A percentile compares a stretch with the other conserved stretches of the same genome.
phyloP scores from a whole-genome alignment of 148 eudicot genomes.

The Camellia japonica region DNA sequence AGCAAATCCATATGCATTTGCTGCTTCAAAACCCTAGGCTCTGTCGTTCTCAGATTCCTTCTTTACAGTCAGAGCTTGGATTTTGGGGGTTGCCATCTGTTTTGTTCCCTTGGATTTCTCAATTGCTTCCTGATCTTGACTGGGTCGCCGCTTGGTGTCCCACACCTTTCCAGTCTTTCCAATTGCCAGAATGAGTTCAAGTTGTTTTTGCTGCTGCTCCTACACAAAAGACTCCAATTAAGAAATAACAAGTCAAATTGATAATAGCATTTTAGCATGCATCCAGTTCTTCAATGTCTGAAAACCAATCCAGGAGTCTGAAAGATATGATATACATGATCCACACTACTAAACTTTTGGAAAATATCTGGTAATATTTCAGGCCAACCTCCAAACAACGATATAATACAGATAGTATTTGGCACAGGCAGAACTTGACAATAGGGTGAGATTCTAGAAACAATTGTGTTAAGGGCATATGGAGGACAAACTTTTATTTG shows the following conservation, averaged over 20 bases:
- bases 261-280: neutral
- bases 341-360: too few species aligned
- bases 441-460: too few species aligned
- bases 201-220: constrained; percentile 80
- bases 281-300: neutral
- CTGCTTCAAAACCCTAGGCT: constrained; percentile 5
- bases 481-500: too few species aligned
- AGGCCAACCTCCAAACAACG: too few species aligned
- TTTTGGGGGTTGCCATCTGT: constrained; percentile 34
- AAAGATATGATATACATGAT: too few species aligned
- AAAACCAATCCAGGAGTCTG: neutral
- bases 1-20: neutral
- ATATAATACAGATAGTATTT: too few species aligned
- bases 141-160: constrained; percentile 38
- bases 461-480: too few species aligned
- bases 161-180: constrained; percentile 59
- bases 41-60: constrained; percentile 38
- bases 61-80: constrained; percentile 29
- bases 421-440: too few species aligned
- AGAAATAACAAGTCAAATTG: constrained; percentile 6
- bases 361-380: too few species aligned
- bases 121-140: constrained; percentile 21
- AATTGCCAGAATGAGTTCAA: constrained; percentile 79
- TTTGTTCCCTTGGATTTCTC: constrained; percentile 28
- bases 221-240: constrained; percentile 8